Evolutionary conservation across 441 rosid species (phyloP), one percentile per base, ranked within the genome.

Genomic region (Erysimum cheiri): DNA sequence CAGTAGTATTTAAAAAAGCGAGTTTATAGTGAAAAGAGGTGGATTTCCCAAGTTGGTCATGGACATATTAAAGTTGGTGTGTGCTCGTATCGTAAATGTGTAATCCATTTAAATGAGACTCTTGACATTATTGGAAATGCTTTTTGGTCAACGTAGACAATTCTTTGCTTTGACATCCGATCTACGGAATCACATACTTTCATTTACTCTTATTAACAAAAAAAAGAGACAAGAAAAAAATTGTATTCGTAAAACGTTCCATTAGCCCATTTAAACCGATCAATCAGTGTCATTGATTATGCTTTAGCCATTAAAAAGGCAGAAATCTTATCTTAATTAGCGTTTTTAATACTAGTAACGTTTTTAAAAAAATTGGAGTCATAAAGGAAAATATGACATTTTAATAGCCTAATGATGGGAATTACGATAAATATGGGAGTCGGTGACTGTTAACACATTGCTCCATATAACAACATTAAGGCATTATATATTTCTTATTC

Each of bases 261-360:
- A 22, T 24, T 57, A 22, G 33, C 76, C 52, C 4, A 40, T 56
- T 64, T n/a, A 65, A 64, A 29, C 13, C 53, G 60, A 64, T 29
- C 37, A 72, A 72, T 65, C 60, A 65, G 53, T 32, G 67, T 44
- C 72, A 66, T 11, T 73, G 13, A 65, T 28, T 66, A 32, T 50
- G 62, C 50, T 73, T 73, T 14, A 50, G 47, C 39, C 52, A 74
- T 36, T 50, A 41, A 35, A 19, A 67, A 41, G 40, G 47, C 9
- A 17, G 36, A 35, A 14, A 29, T 58, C 12, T 59, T 8, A 36
- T 48, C 43, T 31, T 72, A 72, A 58, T 48, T 22, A 73, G 49
- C 55, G 24, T 52, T 73, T 47, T 31, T 46, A 19, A 70, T 24
- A 54, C 22, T 46, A 19, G 60, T 24, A 54, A 9, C 44, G 14